phyloP scores from a whole-genome alignment of 2,329 filamentous ascomycete species.

The Amesomyces nigricolor region DNA sequence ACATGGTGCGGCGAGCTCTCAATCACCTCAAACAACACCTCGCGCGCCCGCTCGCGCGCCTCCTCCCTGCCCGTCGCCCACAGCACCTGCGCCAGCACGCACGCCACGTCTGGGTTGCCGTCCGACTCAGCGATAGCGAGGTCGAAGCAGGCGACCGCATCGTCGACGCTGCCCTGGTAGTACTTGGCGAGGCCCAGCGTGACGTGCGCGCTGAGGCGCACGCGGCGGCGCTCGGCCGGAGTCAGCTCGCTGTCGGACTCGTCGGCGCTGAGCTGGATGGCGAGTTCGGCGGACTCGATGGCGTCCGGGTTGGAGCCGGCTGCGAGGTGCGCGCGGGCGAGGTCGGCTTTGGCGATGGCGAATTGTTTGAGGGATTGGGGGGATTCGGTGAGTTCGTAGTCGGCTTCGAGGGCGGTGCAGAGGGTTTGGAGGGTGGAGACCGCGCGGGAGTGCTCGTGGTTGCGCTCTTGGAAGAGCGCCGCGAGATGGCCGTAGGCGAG shows the following conservation, averaged over 20 bases:
- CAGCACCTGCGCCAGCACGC: conserved; percentile 81
- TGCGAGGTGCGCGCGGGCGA: conserved; percentile 78
- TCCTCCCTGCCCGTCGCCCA: conserved; percentile 81
- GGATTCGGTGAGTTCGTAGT: conserved; percentile 82
- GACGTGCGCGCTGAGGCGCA: conserved; percentile 77
- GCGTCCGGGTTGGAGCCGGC: conserved; percentile 60
- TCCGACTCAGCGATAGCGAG: conserved; percentile 71
- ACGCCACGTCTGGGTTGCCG: conserved; percentile 75
- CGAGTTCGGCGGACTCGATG: conserved; percentile 72
- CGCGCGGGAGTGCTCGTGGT: conserved; percentile 60
- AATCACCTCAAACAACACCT: conserved; percentile 74
- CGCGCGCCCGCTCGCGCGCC: conserved; percentile 69
- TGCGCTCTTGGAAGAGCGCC: conserved; percentile 75
- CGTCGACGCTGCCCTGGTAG: conserved; percentile 58
- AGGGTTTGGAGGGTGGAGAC: conserved; percentile 52
- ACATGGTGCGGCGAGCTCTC: conserved; percentile 70
- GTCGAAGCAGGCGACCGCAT: conserved; percentile 74
- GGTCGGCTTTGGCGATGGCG: conserved; percentile 77
- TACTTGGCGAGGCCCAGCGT: conserved; percentile 81
- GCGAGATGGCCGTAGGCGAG: conserved; percentile 70
- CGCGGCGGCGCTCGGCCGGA: conserved; percentile 58
- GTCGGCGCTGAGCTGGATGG: conserved; percentile 71
- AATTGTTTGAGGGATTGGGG: conserved; percentile 66
- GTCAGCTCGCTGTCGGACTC: conserved; percentile 62
- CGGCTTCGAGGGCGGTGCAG: conserved; percentile 58